Base-by-base conservation (phyloP, 352 stramenopile species). In the Phytophthora constricta region DNA sequence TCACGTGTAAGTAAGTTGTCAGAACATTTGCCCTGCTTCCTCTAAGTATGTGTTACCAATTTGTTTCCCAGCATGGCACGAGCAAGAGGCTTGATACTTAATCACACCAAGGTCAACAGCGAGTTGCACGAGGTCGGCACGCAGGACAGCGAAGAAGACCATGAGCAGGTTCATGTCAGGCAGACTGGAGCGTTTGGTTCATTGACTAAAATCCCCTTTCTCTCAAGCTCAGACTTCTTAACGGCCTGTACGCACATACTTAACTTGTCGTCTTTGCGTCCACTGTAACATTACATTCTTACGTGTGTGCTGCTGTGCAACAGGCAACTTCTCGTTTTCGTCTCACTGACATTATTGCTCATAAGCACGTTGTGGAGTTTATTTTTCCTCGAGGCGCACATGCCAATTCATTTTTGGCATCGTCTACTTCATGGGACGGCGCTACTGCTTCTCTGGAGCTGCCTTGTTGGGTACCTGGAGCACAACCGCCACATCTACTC, bases 401-500 rank as follows among this genome's bases (percentile, higher is more conserved):
- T 93, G 48, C 85, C 86, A 28, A 80, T 96, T 63, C 72, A 75
- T 26, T 92, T 90, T 59, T 79, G 72, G 61, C 89, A 96, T 72
- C 86, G 87, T 23, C 53, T 93, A 26, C 43, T 94, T 14, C 85
- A 95, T 65, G 87, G 72, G 26, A 80, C 72, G 13, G 90, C 87
- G 5, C 60, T 92, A 47, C 62, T 94, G 33, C 55, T 96, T 46
- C 79, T 97, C 20, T 97, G 91, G 87, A 83, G 85, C 60, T 84
- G 77, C 22, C 69, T 93, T 4, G 86, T 97, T 20, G 87, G 90
- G 37, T 97, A 96, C 50, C 64, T 97, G 33, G 86, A 96, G 58
- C 89, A 97, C 81, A 95, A 95, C 37, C 79, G 75, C 33, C 74
- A 90, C 57, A 87, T 96, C 50, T 97, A 96, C 72, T 95, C 86